phyloP scores from a whole-genome alignment of 345 rosid genomes.

The Ailanthus altissimus region DNA sequence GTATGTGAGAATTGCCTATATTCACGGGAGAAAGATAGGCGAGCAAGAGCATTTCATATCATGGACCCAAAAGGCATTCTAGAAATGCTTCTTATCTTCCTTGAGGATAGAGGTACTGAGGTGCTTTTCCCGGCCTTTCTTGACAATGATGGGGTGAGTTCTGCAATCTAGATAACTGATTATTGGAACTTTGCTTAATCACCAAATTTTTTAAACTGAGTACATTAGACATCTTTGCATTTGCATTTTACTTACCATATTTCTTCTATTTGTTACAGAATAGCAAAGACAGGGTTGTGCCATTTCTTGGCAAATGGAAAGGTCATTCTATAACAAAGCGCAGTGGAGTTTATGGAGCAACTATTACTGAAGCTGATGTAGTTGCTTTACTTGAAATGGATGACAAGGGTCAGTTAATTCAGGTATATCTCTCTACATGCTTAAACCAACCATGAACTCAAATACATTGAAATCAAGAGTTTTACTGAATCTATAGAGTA shows the following conservation, averaged over 20 bases:
- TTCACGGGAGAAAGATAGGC: slow-evolving; percentile 60
- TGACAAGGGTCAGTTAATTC: slow-evolving; percentile 59
- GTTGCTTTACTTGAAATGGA: slow-evolving; percentile 61
- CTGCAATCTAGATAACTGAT: neutral
- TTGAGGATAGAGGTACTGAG: slow-evolving; percentile 66
- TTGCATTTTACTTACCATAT: slow-evolving; percentile 2
- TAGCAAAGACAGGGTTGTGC: slow-evolving; percentile 45
- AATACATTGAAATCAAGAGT: neutral
- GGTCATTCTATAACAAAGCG: slow-evolving; percentile 82
- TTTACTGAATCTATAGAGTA: neutral
- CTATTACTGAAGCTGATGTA: slow-evolving; percentile 69
- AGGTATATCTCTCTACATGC: slow-evolving; percentile 48
- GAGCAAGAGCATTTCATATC: slow-evolving; percentile 87
- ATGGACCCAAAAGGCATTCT: slow-evolving; percentile 81
- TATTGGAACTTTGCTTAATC: neutral
- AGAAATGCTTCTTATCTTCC: slow-evolving; percentile 82
- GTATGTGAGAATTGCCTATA: slow-evolving; percentile 91
- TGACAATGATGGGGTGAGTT: slow-evolving; percentile 39
- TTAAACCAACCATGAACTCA: neutral
- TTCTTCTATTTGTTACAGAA: slow-evolving; percentile 42
- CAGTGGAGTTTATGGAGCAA: slow-evolving; percentile 91
- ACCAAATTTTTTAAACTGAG: slow-evolving; percentile 11
- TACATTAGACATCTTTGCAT: neutral
- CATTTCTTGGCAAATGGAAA: slow-evolving; percentile 88
- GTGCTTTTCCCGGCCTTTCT: slow-evolving; percentile 53